Evolutionary conservation across 441 rosid genomes (phyloP).

Genomic region (Breynia disticha): DNA sequence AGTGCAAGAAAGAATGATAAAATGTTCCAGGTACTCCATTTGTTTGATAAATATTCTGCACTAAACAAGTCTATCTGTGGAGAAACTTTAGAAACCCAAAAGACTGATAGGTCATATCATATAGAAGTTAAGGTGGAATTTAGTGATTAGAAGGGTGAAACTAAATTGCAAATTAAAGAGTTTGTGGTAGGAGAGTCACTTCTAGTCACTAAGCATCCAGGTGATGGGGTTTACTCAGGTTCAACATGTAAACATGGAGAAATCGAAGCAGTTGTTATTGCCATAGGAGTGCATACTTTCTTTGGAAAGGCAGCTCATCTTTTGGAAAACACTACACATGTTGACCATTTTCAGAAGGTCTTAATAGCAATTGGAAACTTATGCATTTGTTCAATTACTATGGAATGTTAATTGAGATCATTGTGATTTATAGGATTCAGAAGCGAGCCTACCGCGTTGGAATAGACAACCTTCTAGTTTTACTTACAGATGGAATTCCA

Average conservation of each 20-base stretch:
- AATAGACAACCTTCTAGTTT: conserved; percentile 82
- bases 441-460: conserved; percentile 61
- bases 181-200: conserved; percentile 75
- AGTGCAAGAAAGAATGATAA: too few relatives aligned
- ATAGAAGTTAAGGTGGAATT: too few relatives aligned
- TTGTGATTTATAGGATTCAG: conserved; percentile 78
- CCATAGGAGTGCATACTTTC: conserved; percentile 69
- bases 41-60: too few relatives aligned
- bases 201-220: conserved; percentile 46
- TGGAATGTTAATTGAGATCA: conserved; percentile 65
- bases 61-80: too few relatives aligned
- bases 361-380: conserved; percentile 87
- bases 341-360: conserved; percentile 71
- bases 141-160: too few relatives aligned
- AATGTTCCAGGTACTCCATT: too few relatives aligned
- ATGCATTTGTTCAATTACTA: conserved; percentile 84
- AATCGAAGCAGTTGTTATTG: conserved; percentile 56
- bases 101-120: too few relatives aligned
- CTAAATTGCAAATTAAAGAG: too few relatives aligned
- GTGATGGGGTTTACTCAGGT: conserved; percentile 56
- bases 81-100: too few relatives aligned
- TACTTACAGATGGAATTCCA: conserved; percentile 93
- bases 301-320: conserved; percentile 72
- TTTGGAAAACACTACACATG: conserved; percentile 49
- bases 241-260: conserved; percentile 69